phyloP scores from a whole-genome alignment of 2,329 filamentous ascomycete genomes.

The Dactylellina drechsleri region DNA sequence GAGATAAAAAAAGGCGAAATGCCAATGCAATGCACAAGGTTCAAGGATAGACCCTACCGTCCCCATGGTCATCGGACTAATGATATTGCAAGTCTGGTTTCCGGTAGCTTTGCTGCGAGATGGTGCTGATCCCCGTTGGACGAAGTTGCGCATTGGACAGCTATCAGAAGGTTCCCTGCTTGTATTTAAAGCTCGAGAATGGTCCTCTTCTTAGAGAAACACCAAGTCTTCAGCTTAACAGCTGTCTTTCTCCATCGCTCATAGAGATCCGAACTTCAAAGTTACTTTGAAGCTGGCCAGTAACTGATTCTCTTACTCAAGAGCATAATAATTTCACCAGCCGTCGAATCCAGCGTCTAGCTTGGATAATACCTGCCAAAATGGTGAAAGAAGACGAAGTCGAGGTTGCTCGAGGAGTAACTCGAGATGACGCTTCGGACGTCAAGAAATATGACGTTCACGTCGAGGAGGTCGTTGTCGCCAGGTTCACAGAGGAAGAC shows the following conservation, averaged over 20 bases:
- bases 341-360: not conserved
- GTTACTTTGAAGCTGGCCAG: slow-evolving; percentile 42
- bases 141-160: slow-evolving; percentile 15
- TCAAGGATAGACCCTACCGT: slow-evolving; percentile 32
- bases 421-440: slow-evolving; percentile 59
- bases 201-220: slow-evolving; percentile 16
- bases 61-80: slow-evolving; percentile 41
- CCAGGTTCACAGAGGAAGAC: slow-evolving; percentile 65
- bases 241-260: slow-evolving; percentile 19
- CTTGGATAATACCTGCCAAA: slow-evolving; percentile 10
- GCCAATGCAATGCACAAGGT: slow-evolving; percentile 7
- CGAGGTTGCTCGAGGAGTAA: slow-evolving; percentile 58
- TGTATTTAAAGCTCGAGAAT: slow-evolving; percentile 31
- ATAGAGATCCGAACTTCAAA: slow-evolving; percentile 34
- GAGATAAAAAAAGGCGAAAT: slow-evolving; percentile 19
- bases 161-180: slow-evolving; percentile 36
- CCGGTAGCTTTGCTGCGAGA: slow-evolving; percentile 26
- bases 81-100: slow-evolving; percentile 15
- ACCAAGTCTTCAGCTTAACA: slow-evolving; percentile 38
- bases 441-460: slow-evolving; percentile 57
- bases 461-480: slow-evolving; percentile 64
- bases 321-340: slow-evolving; percentile 4
- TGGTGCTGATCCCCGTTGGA: slow-evolving; percentile 31
- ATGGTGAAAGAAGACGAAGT: slow-evolving; percentile 50
- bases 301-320: slow-evolving; percentile 14